Evolutionary conservation across 768 basidiomycete species (phyloP).

Genomic region (Mycena rebaudengoi): DNA sequence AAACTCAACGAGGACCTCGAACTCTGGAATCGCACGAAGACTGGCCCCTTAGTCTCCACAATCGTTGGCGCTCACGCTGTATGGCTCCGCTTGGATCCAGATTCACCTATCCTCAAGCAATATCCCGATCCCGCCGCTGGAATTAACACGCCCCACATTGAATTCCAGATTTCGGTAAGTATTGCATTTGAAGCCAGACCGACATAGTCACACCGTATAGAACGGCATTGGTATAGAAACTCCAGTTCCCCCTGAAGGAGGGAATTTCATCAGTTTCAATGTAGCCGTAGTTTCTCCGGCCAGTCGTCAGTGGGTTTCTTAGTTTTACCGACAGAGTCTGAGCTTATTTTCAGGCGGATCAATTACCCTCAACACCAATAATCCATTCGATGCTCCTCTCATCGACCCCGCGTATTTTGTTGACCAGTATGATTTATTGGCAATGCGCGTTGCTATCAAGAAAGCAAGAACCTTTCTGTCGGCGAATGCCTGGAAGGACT

Average conservation of each 20-base stretch:
- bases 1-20: conserved; percentile 14
- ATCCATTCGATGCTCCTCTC: conserved; percentile 36
- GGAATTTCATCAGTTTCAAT: conserved; percentile 15
- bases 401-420: conserved; percentile 35
- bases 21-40: conserved; percentile 32
- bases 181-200: background rate
- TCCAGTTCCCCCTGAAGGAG: conserved; percentile 7
- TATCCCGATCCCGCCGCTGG: conserved; percentile 35
- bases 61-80: conserved; percentile 24
- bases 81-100: conserved; percentile 28
- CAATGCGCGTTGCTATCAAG: conserved; percentile 38
- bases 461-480: conserved; percentile 34
- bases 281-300: conserved; percentile 17
- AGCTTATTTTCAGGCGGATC: conserved; percentile 31
- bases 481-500: conserved; percentile 38
- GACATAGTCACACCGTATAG: background rate
- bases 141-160: conserved; percentile 33
- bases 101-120: conserved; percentile 17
- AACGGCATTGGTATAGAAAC: conserved; percentile 17
- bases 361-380: conserved; percentile 35
- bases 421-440: conserved; percentile 32
- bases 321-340: too few relatives aligned
- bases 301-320: conserved; percentile 3
- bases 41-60: conserved; percentile 35
- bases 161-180: conserved; percentile 25